Evolutionary conservation across 2,329 filamentous ascomycete species (phyloP), one percentile per base, ranked within the genome.

Genomic region (Hortaea werneckii): DNA sequence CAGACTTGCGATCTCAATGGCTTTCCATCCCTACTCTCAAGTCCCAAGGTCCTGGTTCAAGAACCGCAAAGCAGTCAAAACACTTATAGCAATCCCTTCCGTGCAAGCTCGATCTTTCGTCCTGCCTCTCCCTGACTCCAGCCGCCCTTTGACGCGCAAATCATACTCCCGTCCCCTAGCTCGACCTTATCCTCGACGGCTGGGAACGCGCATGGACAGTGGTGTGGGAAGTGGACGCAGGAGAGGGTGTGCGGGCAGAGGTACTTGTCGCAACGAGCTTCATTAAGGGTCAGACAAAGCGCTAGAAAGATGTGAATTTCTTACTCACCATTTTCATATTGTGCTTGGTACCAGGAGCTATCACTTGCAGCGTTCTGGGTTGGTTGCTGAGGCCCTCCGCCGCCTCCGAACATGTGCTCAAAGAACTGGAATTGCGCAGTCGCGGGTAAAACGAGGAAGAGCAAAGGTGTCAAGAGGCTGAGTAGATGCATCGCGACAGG

Each of bases 361-460:
- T 96, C 90, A 60, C 86, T 94, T 2, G 86, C 78, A 28, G 85
- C 86, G 64, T 95, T 92, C 59, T 87, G 83, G 27, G 79, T 78
- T 55, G 82, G 74, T 40, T 75, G 72, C 38, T 76, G 74, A 37
- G 75, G 71, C 65, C 41, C 76, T 67, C 54, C 79, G 41, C 55
- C 76, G 47, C 78, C 72, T 57, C 80, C 77, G 65, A 98, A 96
- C 87, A 96, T 95, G 59, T 96, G 87, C 65, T 95, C 89, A 69
- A 96, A 98, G 77, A 98, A 95, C 63, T 87, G 84, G 67, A 96
- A 96, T 68, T 96, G 90, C 8, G 87, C 87, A 47, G 76, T 71
- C 4, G 75, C 80, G 11, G 70, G 58, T 29, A 78, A 67, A 50
- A 78, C 68, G 48, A 86, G 61, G 28, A 87, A 65, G 42, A 85